Conservation (phyloP, 176 grass and related monocot species). For the Avena sativa region DNA sequence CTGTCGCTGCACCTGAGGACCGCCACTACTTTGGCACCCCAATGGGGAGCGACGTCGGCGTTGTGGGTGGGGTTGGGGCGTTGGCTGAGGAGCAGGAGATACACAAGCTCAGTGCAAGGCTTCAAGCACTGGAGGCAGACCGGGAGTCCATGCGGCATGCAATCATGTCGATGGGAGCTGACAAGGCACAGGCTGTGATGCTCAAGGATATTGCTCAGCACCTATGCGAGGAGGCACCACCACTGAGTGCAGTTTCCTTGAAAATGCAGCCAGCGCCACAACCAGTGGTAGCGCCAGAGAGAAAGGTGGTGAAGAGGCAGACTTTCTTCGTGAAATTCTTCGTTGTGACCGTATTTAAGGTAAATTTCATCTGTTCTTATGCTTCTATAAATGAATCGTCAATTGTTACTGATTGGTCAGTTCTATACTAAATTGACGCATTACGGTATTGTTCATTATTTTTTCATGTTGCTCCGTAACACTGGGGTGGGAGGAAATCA, state of each 20-base stretch:
- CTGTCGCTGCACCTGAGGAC: slow-evolving; percentile 41
- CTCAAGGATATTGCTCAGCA: slow-evolving; percentile 80
- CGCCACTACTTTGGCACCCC: slow-evolving; percentile 29
- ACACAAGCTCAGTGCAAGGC: slow-evolving; percentile 59
- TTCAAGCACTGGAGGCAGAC: slow-evolving; percentile 73
- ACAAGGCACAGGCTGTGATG: slow-evolving; percentile 69
- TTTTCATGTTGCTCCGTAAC: not conserved
- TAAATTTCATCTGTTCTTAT: slow-evolving; percentile 37
- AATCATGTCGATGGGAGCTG: slow-evolving; percentile 69
- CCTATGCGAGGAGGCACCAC: slow-evolving; percentile 51
- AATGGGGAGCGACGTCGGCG: not conserved
- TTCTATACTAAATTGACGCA: not conserved
- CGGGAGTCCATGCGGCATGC: slow-evolving; percentile 77
- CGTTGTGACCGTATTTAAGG: slow-evolving; percentile 62
- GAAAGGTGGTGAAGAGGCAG: slow-evolving; percentile 54
- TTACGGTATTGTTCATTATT: not conserved
- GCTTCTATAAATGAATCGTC: slow-evolving; percentile 10
- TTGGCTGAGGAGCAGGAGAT: slow-evolving; percentile 64
- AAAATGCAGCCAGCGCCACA: slow-evolving; percentile 30
- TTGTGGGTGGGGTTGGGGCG: not conserved
- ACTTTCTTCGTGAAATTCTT: slow-evolving; percentile 54
- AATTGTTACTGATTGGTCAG: slow-evolving; percentile 7
- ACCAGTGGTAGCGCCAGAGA: slow-evolving; percentile 29
- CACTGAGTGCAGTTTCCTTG: not conserved
- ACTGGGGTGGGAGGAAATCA: slow-evolving; percentile 1